These are phyloP conservation scores for Aspergillus cejpii DNA, from an alignment of 2,329 filamentous ascomycete genomes.

Conservation along the genomic window DNA sequence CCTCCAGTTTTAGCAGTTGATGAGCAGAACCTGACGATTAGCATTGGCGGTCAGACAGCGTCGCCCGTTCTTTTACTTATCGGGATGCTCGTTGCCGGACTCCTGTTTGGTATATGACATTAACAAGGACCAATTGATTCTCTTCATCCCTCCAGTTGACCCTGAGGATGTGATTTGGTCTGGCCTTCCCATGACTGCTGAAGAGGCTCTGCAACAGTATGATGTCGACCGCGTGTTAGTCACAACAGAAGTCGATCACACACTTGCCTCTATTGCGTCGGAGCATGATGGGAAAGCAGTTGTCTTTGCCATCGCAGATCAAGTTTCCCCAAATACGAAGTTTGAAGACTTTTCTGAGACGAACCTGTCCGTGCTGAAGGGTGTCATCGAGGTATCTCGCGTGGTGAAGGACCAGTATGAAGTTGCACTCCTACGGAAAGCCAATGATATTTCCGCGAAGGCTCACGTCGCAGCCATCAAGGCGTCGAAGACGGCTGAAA, in stretches of 20 bases:
- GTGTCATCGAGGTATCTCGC: slow-evolving; percentile 71
- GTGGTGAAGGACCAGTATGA: slow-evolving; percentile 84
- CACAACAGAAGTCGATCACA: slow-evolving; percentile 67
- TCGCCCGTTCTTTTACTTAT: slow-evolving; percentile 90
- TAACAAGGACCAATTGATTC: slow-evolving; percentile 61
- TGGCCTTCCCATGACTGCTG: slow-evolving; percentile 69
- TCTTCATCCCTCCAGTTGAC: slow-evolving; percentile 85
- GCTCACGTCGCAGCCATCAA: slow-evolving; percentile 70
- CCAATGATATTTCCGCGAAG: slow-evolving; percentile 69
- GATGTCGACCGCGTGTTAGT: slow-evolving; percentile 73
- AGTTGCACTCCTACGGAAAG: slow-evolving; percentile 69
- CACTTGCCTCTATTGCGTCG: slow-evolving; percentile 49
- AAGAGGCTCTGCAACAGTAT: slow-evolving; percentile 69
- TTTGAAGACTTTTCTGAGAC: slow-evolving; percentile 64
- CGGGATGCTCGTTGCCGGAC: slow-evolving; percentile 75
- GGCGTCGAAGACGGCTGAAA: slow-evolving; percentile 56
- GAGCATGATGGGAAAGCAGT: slow-evolving; percentile 41
- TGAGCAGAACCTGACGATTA: slow-evolving; percentile 3
- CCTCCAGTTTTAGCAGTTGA: neutral
- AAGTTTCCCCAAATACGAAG: slow-evolving; percentile 64
- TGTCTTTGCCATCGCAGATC: slow-evolving; percentile 70
- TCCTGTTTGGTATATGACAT: slow-evolving; percentile 77
- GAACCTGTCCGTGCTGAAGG: slow-evolving; percentile 54
- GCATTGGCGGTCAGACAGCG: slow-evolving; percentile 57
- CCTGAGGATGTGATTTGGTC: slow-evolving; percentile 91